Base-by-base conservation (phyloP, 805 yeast species). In the Brettanomyces anomalus region DNA sequence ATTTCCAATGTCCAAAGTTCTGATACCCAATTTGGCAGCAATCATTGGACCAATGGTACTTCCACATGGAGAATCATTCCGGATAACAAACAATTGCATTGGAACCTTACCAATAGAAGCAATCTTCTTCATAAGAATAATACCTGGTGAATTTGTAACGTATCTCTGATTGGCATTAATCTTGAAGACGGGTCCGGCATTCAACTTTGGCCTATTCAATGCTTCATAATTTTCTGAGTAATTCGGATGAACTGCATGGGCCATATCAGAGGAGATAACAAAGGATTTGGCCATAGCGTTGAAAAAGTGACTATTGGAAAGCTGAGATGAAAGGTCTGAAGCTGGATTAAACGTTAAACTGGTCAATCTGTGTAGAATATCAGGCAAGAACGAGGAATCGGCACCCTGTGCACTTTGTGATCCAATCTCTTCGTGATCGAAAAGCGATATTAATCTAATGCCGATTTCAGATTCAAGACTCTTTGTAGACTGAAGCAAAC, bases 371-470 rank as follows among this genome's bases (percentile, higher is more conserved):
- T 74, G 76, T 41, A 89, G 60, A 31, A 86, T 71, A 52, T 87
- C 84, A 18, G 93, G 93, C 43, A 90, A 67, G 58, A 93, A 86
- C 46, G 89, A 84, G 2, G 97, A 87, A 56, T 86, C 89, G 1
- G 98, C 98, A 49, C 98, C 98, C 63, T 90, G 97, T 13, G 96
- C 95, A 15, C 95, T 83, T 7, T 79, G 71, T 2, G 97, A 88
- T 0, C 98, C 98, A 51, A 90, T 74, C 61, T 90, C 98, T 64
- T 90, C 98, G 61, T 93, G 97, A 60, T 90, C 98, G 61, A 93
- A 90, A 46, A 89, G 68, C 0, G 96, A 80, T 43, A 88, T 71
- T 57, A 89, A 60, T 56, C 83, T 79, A 35, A 87, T 78, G 36
- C 85, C 82, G 2, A 65, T 48, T 44, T 77, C 81, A 1, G 62